These are phyloP conservation scores for Rosa hybrid DNA, from an alignment of 331 rosid species.

Conservation along the genomic window DNA sequence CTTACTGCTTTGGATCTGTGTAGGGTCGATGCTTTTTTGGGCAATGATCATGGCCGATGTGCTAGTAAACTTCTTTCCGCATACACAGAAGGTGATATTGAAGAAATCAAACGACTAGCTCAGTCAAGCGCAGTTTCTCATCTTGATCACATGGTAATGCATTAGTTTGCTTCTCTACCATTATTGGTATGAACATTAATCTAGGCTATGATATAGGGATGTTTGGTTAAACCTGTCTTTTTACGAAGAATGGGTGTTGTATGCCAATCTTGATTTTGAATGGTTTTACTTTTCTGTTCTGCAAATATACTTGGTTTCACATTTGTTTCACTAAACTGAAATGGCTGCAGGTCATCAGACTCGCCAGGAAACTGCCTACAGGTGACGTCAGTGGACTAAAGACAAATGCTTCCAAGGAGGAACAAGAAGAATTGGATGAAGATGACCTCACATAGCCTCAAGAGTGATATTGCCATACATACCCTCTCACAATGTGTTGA, in stretches of 20 bases:
- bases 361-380: conserved; percentile 87
- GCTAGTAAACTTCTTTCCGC: conserved; percentile 81
- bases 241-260: not conserved
- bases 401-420: conserved; percentile 37
- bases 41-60: conserved; percentile 75
- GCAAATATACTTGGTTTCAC: conserved; percentile 4
- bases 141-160: conserved; percentile 78
- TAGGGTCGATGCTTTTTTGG: conserved; percentile 74
- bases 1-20: conserved; percentile 8
- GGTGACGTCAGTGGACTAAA: conserved; percentile 73
- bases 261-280: not conserved
- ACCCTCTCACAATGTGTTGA: not conserved
- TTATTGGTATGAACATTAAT: not conserved
- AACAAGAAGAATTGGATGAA: conserved; percentile 68
- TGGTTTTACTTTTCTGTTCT: not conserved
- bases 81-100: conserved; percentile 70
- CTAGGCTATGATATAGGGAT: not conserved
- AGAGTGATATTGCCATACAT: not conserved
- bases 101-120: conserved; percentile 78
- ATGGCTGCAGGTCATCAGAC: conserved; percentile 74
- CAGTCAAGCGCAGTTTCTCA: conserved; percentile 69
- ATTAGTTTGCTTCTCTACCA: not conserved
- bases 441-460: conserved; percentile 71
- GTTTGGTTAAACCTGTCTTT: not conserved
- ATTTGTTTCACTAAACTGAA: conserved; percentile 14